Conservation (phyloP, 1,284 basidiomycete genomes). For the Phaffia rhodozyma region DNA sequence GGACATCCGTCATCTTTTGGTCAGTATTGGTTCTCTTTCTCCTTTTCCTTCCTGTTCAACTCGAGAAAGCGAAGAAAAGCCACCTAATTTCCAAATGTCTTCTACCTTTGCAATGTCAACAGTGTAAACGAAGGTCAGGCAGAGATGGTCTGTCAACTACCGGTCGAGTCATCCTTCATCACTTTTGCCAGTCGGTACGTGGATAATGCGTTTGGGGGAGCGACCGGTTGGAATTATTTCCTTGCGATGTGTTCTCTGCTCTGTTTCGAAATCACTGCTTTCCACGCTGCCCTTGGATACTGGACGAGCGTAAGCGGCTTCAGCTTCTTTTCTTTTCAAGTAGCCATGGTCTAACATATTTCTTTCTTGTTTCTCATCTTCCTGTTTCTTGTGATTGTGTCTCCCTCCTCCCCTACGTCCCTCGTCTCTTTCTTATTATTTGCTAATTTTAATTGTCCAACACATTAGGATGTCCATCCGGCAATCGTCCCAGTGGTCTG, state of each 20-base stretch:
- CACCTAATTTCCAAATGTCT: too few species aligned
- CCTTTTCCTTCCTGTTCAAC: too few species aligned
- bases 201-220: constrained; percentile 20
- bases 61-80: too few species aligned
- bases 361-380: too few species aligned
- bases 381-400: neutral
- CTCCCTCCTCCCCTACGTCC: neutral
- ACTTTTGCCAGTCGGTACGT: constrained; percentile 14
- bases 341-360: constrained; percentile 4
- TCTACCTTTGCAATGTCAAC: too few species aligned
- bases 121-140: neutral
- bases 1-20: too few species aligned
- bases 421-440: neutral
- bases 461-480: too few species aligned
- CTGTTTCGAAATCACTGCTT: constrained; percentile 22
- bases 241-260: constrained; percentile 24
- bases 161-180: constrained; percentile 17
- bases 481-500: too few species aligned
- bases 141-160: constrained; percentile 15
- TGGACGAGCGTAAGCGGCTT: constrained; percentile 22
- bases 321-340: neutral
- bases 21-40: too few species aligned
- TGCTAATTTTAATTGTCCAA: too few species aligned
- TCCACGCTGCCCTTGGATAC: constrained; percentile 23
- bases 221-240: constrained; percentile 25